Conservation (phyloP, 2,329 filamentous ascomycete species). For the Thyridium curvatum region DNA sequence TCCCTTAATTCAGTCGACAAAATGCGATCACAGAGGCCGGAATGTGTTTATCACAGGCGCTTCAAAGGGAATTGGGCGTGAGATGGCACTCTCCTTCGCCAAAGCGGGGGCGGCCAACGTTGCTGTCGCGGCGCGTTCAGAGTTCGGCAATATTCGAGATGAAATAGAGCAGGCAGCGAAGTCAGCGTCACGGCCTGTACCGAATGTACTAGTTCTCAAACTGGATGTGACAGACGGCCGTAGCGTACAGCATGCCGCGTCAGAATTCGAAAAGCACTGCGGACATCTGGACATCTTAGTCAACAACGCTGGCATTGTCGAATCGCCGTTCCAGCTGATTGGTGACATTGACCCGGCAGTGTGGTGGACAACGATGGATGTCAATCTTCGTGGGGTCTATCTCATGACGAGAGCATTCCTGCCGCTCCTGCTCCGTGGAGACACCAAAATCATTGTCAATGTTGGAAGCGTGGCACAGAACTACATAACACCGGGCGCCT, state of each 20-base stretch:
- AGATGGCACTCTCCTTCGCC: constrained; percentile 6
- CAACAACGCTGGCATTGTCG: constrained; percentile 8
- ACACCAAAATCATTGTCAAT: constrained; percentile 36
- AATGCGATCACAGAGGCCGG: constrained; percentile 6
- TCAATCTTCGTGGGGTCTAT: constrained; percentile 6
- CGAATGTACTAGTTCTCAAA: not conserved
- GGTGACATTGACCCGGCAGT: constrained; percentile 3
- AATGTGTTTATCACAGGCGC: constrained; percentile 9
- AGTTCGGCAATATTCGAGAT: not conserved
- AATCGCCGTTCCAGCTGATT: not conserved
- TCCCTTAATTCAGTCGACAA: constrained; percentile 5
- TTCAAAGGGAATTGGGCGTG: constrained; percentile 6
- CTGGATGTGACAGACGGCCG: constrained; percentile 3
- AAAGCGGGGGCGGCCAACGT: constrained; percentile 4
- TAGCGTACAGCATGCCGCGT: constrained; percentile 1
- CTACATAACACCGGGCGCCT: constrained; percentile 23
- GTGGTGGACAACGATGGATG: constrained; percentile 5
- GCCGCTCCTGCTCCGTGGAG: constrained; percentile 3
- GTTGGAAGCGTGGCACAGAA: constrained; percentile 37
- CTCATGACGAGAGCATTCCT: constrained; percentile 2
- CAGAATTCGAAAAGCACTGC: too few relatives aligned
- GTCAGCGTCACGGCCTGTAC: constrained; percentile 1
- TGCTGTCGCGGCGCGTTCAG: constrained; percentile 2
- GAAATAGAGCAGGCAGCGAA: constrained; percentile 1
- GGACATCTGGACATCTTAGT: constrained; percentile 8